Percentiles rank a stretch among this genome's conserved stretches.
These are phyloP conservation scores for Deuterostichococcus epilithicus DNA, from an alignment of 139 green algal genomes.

Conservation along the genomic window DNA sequence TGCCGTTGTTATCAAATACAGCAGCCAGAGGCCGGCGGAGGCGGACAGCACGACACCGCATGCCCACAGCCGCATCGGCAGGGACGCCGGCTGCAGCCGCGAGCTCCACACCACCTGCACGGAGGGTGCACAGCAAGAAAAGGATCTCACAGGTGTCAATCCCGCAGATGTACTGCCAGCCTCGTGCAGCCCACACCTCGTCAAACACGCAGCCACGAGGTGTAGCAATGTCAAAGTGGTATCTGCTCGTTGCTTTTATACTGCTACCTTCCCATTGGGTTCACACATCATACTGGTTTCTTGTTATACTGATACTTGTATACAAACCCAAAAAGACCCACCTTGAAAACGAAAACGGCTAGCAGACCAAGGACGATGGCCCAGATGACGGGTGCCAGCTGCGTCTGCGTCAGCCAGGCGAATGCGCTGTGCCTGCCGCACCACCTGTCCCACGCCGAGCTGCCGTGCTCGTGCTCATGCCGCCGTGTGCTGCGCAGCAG, in stretches of 20 bases:
- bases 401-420: slow-evolving; percentile 47
- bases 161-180: no score
- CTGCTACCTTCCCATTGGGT: no score
- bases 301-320: no score
- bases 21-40: slow-evolving; percentile 52
- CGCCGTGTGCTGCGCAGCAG: neutral
- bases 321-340: neutral
- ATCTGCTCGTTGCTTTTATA: no score
- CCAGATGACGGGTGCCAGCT: slow-evolving; percentile 84
- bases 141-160: no score
- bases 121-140: neutral
- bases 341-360: slow-evolving; percentile 58
- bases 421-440: slow-evolving; percentile 49
- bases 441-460: slow-evolving; percentile 2
- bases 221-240: no score
- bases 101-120: slow-evolving; percentile 28
- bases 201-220: no score
- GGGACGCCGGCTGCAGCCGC: slow-evolving; percentile 6
- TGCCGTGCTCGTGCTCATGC: slow-evolving; percentile 9
- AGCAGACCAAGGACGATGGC: slow-evolving; percentile 66
- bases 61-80: slow-evolving; percentile 13
- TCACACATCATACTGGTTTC: no score
- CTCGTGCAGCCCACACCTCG: no score
- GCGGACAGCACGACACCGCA: slow-evolving; percentile 35
- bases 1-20: slow-evolving; percentile 70